Evolutionary conservation across 495 filamentous ascomycete species (phyloP).

Genomic region (Penicillium goetzii): DNA sequence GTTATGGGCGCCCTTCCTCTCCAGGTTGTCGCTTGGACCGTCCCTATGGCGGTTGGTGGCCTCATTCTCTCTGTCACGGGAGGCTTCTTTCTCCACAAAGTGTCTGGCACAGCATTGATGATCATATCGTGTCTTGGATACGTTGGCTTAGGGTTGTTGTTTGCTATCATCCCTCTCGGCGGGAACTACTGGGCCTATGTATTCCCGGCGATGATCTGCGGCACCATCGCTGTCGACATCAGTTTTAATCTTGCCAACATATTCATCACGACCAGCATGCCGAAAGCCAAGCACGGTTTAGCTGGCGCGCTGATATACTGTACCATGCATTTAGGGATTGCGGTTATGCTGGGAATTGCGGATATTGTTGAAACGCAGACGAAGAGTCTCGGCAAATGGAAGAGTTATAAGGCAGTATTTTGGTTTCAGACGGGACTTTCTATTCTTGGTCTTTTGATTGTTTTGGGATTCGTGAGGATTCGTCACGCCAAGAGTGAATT

Average conservation of each 20-base stretch:
- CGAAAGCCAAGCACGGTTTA: slow-evolving; percentile 70
- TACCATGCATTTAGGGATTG: slow-evolving; percentile 76
- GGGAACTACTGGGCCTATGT: slow-evolving; percentile 72
- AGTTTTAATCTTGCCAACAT: slow-evolving; percentile 83
- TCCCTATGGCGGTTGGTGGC: slow-evolving; percentile 76
- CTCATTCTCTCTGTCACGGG: slow-evolving; percentile 70
- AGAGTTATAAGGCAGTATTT: slow-evolving; percentile 66
- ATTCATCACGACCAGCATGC: slow-evolving; percentile 78
- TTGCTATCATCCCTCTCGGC: slow-evolving; percentile 68
- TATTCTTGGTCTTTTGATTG: slow-evolving; percentile 55
- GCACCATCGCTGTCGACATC: slow-evolving; percentile 81
- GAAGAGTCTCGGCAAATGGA: slow-evolving; percentile 41
- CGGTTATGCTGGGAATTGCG: slow-evolving; percentile 75
- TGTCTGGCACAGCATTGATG: slow-evolving; percentile 75
- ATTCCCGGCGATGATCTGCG: slow-evolving; percentile 81
- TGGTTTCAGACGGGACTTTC: slow-evolving; percentile 68
- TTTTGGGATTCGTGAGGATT: slow-evolving; percentile 66
- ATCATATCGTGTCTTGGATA: slow-evolving; percentile 68
- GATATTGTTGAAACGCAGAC: slow-evolving; percentile 68
- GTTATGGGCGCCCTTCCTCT: slow-evolving; percentile 69
- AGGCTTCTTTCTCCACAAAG: slow-evolving; percentile 75
- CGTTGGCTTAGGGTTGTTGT: slow-evolving; percentile 66
- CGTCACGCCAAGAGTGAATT: slow-evolving; percentile 68
- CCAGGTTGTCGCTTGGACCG: slow-evolving; percentile 76
- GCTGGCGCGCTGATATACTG: slow-evolving; percentile 73